Base-by-base conservation (phyloP, 495 filamentous ascomycete genomes). In the Echria macrotheca region DNA sequence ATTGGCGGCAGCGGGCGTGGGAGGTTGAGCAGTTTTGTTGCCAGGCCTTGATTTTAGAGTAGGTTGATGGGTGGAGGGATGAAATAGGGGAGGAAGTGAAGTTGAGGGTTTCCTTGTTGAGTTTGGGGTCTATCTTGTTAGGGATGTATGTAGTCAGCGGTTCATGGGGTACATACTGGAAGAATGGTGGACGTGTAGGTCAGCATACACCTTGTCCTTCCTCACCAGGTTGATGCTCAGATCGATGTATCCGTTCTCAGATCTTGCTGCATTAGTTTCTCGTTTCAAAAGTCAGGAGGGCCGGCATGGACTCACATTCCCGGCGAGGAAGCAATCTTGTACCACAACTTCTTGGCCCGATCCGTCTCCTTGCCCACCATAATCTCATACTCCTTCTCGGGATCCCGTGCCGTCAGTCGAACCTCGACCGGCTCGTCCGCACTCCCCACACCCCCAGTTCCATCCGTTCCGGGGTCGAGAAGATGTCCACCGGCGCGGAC, bases 361-460 rank as follows among this genome's bases (percentile, higher is more conserved):
- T 48, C 45, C 9, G 22, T 26, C 14, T 48, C 32, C 2, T 14
- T 15, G 10, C 14, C 45, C 4, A 39, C 45, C 23, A 28, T 39
- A 14, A 48, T 39, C 15, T 29, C 45, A 12, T 38, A 38, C 15
- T 48, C 32, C 45, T 48, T 39, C 14, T 48, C 45, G 19, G 22
- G 32, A n/a, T 48, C 45, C n/a, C 45, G 45, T 3, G 45, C 45
- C 14, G 14, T n/a, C 14, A 48, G 12, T 22, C 28, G 19, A 7
- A 48, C 45, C 3, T 25, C 35, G 8, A 48, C 32, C 0, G 45
- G 45, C 0, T 22, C 32, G 9, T 39, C 39, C 0, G 6, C 35
- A n/a, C n/a, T n/a, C n/a, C n/a, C n/a, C n/a, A n/a, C n/a, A n/a
- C n/a, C n/a, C n/a, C n/a, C n/a, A n/a, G n/a, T n/a, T n/a, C n/a